These are phyloP conservation scores for Hanseniaspora jakobsenii DNA, from an alignment of 805 yeast genomes.

Conservation along the genomic window DNA sequence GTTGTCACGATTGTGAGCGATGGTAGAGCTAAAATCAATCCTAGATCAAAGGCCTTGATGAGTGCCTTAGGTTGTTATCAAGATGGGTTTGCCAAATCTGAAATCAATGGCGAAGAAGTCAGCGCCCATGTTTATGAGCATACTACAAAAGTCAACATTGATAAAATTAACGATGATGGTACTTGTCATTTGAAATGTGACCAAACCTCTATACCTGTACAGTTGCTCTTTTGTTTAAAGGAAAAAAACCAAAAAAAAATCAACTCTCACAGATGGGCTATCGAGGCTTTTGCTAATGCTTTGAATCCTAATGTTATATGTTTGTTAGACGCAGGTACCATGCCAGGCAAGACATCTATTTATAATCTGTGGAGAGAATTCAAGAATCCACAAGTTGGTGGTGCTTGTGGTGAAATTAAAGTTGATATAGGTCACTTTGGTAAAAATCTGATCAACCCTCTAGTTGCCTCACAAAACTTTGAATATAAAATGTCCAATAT, in stretches of 20 bases:
- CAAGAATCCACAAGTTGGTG: slow-evolving; percentile 70
- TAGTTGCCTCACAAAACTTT: slow-evolving; percentile 92
- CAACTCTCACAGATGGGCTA: slow-evolving; percentile 94
- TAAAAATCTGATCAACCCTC: slow-evolving; percentile 56
- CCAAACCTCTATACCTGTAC: slow-evolving; percentile 62
- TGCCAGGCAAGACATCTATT: slow-evolving; percentile 72
- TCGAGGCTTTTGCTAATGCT: slow-evolving; percentile 79
- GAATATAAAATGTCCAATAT: slow-evolving; percentile 94
- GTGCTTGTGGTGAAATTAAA: slow-evolving; percentile 95
- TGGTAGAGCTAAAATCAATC: slow-evolving; percentile 76
- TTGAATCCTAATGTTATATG: slow-evolving; percentile 74
- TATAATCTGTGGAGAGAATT: slow-evolving; percentile 86
- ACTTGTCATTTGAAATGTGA: slow-evolving; percentile 40
- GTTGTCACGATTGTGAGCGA: slow-evolving; percentile 84
- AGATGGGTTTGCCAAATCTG: slow-evolving; percentile 89
- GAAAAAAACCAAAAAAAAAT: slow-evolving; percentile 82
- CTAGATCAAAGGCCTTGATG: slow-evolving; percentile 64
- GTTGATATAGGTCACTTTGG: slow-evolving; percentile 63
- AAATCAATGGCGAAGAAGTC: slow-evolving; percentile 70
- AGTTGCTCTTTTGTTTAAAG: slow-evolving; percentile 76
- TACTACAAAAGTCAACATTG: slow-evolving; percentile 81
- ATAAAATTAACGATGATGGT: slow-evolving; percentile 46
- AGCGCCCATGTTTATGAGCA: slow-evolving; percentile 86
- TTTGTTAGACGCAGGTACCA: slow-evolving; percentile 87
- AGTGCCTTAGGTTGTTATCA: slow-evolving; percentile 86